Evolutionary conservation across 805 yeast species (phyloP), one percentile per base, ranked within the genome.

Genomic region (Zygotorulaspora sp.): DNA sequence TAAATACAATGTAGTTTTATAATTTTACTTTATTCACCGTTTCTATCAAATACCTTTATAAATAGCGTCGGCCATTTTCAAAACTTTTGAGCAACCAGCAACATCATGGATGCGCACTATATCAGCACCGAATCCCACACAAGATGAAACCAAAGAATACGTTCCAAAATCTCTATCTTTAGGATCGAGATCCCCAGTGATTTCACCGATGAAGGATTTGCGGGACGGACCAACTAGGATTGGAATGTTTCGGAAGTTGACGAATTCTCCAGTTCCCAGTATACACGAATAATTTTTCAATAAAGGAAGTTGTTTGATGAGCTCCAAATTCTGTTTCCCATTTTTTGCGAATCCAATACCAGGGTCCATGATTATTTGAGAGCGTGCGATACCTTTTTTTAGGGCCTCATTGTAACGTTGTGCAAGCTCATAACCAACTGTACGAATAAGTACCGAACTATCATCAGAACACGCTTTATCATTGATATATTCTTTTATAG

Each of bases 301-400:
- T 20, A 44, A 49, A 33, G 62, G 74, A 43, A 70, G 47, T 13
- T 75, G 68, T 43, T 77, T 72, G 19, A 92, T 70, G 1, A 87
- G 50, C 15, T 71, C 70, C 21, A 89, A 48, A 58, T 89, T 90
- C 53, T 89, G 95, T 6, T 57, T 48, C n/a, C 72, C 50, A 36
- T 71, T 72, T 58, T 92, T 92, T n/a, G 97, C 97, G 62, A 92
- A 92, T 2, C 99, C 98, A 28, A 92, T 63, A 2, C 98, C 98
- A 0, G 99, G 98, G 57, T 92, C 99, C 3, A 88, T 53, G 12
- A 92, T 77, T 3, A 92, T 66, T 62, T 92, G 97, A 96, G 96
- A 92, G 60, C 90, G 78, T 41, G 71, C 68, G 1, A 90, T 77
- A 4, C 96, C 96, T 0, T 59, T 64, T 1, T 49, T 51, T 30